phyloP scores from a whole-genome alignment of 805 yeast species.

The Pichia pseudocactophila region DNA sequence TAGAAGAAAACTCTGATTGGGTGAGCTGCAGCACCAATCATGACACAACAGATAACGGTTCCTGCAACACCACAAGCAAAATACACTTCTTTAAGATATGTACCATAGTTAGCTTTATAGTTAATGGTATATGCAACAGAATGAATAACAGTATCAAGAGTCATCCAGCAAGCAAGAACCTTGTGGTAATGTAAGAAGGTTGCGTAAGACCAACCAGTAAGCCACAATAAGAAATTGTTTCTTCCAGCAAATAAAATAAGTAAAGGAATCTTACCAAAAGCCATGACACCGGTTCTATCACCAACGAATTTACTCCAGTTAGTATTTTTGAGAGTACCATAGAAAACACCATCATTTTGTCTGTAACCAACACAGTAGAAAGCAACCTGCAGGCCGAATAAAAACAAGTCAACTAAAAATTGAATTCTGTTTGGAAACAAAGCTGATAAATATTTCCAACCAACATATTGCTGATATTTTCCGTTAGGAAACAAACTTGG shows the following conservation, averaged over 20 bases:
- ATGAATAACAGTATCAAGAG: conserved; percentile 33
- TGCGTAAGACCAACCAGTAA: conserved; percentile 36
- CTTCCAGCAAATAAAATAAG: conserved; percentile 41
- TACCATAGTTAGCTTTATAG: conserved; percentile 7
- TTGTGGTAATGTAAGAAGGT: conserved; percentile 51
- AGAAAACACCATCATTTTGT: conserved; percentile 15
- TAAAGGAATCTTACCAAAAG: conserved; percentile 34
- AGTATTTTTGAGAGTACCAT: conserved; percentile 27
- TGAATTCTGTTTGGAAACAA: conserved; percentile 29
- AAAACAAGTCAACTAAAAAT: conserved; percentile 21
- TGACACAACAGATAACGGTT: conserved; percentile 32
- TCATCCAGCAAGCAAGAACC: conserved; percentile 49
- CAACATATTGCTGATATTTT: conserved; percentile 11
- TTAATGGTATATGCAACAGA: conserved; percentile 27
- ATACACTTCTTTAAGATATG: conserved; percentile 11
- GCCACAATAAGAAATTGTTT: conserved; percentile 34
- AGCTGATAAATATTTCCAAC: conserved; percentile 14
- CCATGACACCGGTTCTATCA: conserved; percentile 32
- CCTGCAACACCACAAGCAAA: conserved; percentile 31
- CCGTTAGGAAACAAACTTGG: conserved; percentile 32
- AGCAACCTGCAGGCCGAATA: conserved; percentile 20
- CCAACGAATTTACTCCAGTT: conserved; percentile 21
- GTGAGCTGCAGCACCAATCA: conserved; percentile 42
- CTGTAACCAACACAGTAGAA: conserved; percentile 15
- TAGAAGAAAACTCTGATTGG: conserved; percentile 45